Evolutionary conservation across 208 protist genomes (phyloP).

Genomic region (Vickermania ingenoplastis): DNA sequence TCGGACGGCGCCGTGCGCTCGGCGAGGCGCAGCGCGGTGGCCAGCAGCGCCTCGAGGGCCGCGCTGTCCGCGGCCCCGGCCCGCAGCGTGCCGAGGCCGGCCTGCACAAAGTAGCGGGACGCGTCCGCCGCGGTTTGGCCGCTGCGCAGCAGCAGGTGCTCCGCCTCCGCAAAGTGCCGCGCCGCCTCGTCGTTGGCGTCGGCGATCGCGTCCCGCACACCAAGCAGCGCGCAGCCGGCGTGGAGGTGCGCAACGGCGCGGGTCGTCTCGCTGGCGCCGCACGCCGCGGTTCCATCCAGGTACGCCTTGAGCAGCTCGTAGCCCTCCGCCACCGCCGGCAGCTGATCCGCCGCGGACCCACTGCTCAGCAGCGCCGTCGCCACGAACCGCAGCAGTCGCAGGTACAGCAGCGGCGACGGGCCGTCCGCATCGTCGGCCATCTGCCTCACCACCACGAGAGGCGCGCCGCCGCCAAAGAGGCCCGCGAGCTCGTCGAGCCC

Average conservation of each 20-base stretch:
- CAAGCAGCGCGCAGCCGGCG: slow-evolving; percentile 23
- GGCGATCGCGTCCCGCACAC: slow-evolving; percentile 10
- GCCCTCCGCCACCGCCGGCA: not conserved
- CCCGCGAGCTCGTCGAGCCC: not conserved
- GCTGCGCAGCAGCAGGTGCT: slow-evolving; percentile 18
- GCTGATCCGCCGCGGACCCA: slow-evolving; percentile 3
- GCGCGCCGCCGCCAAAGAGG: not conserved
- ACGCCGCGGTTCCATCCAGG: slow-evolving; percentile 64
- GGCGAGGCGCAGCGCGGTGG: slow-evolving; percentile 40
- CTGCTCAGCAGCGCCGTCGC: slow-evolving; percentile 10
- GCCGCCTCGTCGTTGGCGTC: slow-evolving; percentile 25
- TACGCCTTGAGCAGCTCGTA: slow-evolving; percentile 63
- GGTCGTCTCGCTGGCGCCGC: slow-evolving; percentile 36
- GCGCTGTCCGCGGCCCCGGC: slow-evolving; percentile 22
- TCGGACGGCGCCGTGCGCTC: slow-evolving; percentile 28
- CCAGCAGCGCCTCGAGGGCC: slow-evolving; percentile 22
- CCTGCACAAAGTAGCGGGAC: slow-evolving; percentile 51
- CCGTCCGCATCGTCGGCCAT: slow-evolving; percentile 8
- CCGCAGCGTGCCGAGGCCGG: slow-evolving; percentile 42
- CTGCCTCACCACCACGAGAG: not conserved
- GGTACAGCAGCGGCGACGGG: slow-evolving; percentile 8
- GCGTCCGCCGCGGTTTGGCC: slow-evolving; percentile 27
- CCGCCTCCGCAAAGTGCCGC: slow-evolving; percentile 35
- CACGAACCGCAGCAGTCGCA: slow-evolving; percentile 13
- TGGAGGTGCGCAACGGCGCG: slow-evolving; percentile 15